These are phyloP conservation scores for Ceriops decandra DNA, from an alignment of 345 rosid genomes.

Conservation along the genomic window DNA sequence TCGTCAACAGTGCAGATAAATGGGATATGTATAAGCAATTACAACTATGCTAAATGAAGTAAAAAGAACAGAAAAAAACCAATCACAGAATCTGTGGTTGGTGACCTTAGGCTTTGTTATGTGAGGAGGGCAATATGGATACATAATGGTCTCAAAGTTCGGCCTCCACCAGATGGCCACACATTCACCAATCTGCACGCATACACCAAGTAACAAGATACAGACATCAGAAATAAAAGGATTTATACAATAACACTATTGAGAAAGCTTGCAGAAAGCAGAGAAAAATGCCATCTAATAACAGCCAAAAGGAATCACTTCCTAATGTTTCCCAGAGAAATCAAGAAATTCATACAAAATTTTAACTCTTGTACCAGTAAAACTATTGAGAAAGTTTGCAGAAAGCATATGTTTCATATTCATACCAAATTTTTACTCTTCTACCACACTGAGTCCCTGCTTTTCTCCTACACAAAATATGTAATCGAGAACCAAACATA, in stretches of 20 bases:
- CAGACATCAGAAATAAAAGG: neutral
- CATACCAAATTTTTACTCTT: neutral
- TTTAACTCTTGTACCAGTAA: neutral
- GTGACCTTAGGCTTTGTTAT: slow-evolving; percentile 90
- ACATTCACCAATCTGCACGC: slow-evolving; percentile 82
- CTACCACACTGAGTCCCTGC: neutral
- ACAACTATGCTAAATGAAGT: neutral
- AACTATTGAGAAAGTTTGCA: neutral
- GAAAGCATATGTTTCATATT: neutral
- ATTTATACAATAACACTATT: slow-evolving; percentile 5
- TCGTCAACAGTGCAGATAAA: slow-evolving; percentile 14
- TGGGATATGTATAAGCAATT: slow-evolving; percentile 11
- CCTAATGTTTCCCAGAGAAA: neutral
- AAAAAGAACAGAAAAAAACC: neutral
- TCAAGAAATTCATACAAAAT: neutral
- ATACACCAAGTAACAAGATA: neutral
- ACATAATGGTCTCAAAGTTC: slow-evolving; percentile 93
- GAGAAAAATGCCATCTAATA: slow-evolving; percentile 2
- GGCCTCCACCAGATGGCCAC: slow-evolving; percentile 99
- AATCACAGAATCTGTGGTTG: neutral
- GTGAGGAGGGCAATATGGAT: slow-evolving; percentile 98
- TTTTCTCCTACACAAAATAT: neutral
- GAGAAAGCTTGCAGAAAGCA: neutral
- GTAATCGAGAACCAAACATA: neutral
- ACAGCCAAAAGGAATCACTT: neutral